Base-by-base conservation (phyloP, 2,329 filamentous ascomycete species). In the Endocalyx cinctus region DNA sequence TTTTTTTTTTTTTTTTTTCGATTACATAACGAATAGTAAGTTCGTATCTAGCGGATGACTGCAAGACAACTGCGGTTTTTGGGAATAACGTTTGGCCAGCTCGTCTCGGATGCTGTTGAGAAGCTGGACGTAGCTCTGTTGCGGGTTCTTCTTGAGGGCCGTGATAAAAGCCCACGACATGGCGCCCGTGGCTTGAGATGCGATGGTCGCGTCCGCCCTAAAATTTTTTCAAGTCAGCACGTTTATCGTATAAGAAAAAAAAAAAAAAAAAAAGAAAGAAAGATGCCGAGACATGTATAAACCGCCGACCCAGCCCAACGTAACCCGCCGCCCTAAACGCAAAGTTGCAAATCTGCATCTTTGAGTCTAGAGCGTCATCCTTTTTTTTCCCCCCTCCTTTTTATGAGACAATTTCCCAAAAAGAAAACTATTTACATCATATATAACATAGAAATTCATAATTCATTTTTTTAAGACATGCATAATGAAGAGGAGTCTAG, bases 131-230 rank as follows among this genome's bases (percentile, higher is more conserved):
- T 98, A 98, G 65, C 84, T 95, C 69, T 97, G 92, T 58, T 94
- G 83, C 1, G 87, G 87, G 56, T 94, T 94, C 68, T 89, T 87
- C 70, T 85, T 89, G 54, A 97, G 74, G 14, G 89, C 83, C 2
- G 75, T 80, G 60, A 98, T 92, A 60, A 98, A 98, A 3, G 92
- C 92, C 79, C 85, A 96, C 4, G 88, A 95, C 92, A 98, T 97
- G 60, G 92, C 92, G 35, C 92, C 92, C 0, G 92, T 98, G 20
- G 92, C 90, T 64, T 96, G 76, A 36, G 87, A 80, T 27, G 74
- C 78, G 47, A 97, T 96, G 17, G 80, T 85, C 10, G 92, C 89
- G 60, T 98, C 92, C 64, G 87, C 85, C 38, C 88, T 94, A 31
- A 31, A 28, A n/a, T 29, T 13, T 12, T 30, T n/a, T n/a, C n/a